Conservation (phyloP, 2,329 filamentous ascomycete species). For the Zasmidium cellare region DNA sequence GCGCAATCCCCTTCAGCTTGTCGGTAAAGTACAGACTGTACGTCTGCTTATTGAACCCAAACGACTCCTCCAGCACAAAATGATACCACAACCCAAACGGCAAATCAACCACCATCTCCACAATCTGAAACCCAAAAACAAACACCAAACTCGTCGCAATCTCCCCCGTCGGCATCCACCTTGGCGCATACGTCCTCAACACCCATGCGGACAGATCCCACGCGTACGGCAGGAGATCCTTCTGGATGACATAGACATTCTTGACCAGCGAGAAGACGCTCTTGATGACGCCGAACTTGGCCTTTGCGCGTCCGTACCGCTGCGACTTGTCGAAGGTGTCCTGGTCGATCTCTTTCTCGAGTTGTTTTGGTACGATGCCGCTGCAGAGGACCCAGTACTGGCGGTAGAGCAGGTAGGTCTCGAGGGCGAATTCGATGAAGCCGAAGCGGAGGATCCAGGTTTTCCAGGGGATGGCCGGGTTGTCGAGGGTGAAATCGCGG, state of each 20-base stretch:
- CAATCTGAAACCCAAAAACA: conserved; percentile 79
- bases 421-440: conserved; percentile 84
- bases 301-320: conserved; percentile 94
- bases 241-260: conserved; percentile 85
- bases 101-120: conserved; percentile 76
- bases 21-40: conserved; percentile 83
- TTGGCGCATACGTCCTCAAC: conserved; percentile 72
- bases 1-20: conserved; percentile 84
- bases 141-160: conserved; percentile 93
- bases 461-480: conserved; percentile 96
- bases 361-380: conserved; percentile 78
- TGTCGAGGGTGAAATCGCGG: conserved; percentile 80
- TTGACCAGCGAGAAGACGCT: conserved; percentile 84
- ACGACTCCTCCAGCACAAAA: conserved; percentile 94
- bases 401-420: conserved; percentile 83
- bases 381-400: conserved; percentile 86
- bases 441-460: conserved; percentile 93
- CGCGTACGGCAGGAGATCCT: conserved; percentile 84
- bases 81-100: conserved; percentile 88
- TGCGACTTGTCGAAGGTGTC: conserved; percentile 82
- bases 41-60: conserved; percentile 99
- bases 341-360: conserved; percentile 83
- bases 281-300: conserved; percentile 79
- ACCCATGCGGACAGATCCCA: conserved; percentile 80
- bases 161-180: conserved; percentile 73